A percentile compares a stretch with the other conserved stretches of the same genome.
These are phyloP conservation scores for Cytospora piceicola DNA, from an alignment of 2,329 filamentous ascomycete genomes.

Conservation along the genomic window DNA sequence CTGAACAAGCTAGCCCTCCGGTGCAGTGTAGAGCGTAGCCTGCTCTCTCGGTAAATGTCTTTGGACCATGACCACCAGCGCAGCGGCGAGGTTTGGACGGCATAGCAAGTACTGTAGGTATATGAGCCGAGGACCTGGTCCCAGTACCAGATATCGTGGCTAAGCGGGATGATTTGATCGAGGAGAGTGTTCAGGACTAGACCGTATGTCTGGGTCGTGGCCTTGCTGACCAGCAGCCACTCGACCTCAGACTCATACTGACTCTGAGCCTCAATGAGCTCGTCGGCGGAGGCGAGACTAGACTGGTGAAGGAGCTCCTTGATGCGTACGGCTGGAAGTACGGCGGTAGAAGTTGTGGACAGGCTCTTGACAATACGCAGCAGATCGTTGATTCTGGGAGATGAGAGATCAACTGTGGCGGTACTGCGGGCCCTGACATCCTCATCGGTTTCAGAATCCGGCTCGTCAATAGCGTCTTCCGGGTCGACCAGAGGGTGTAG, in stretches of 20 bases:
- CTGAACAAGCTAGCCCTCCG: conserved; percentile 30
- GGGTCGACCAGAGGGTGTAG: conserved; percentile 50
- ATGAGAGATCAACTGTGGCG: conserved; percentile 49
- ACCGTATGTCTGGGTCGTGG: conserved; percentile 88
- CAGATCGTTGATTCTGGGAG: conserved; percentile 62
- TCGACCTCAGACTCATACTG: conserved; percentile 78
- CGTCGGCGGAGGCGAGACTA: conserved; percentile 52
- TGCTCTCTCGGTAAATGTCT: conserved; percentile 70
- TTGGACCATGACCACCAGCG: conserved; percentile 73
- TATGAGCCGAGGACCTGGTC: conserved; percentile 83
- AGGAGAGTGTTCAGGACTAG: conserved; percentile 76
- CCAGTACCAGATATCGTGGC: conserved; percentile 94
- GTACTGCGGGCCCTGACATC: conserved; percentile 35
- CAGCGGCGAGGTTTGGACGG: conserved; percentile 80
- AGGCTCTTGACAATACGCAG: conserved; percentile 71
- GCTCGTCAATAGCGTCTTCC: conserved; percentile 39
- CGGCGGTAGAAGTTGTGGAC: conserved; percentile 67
- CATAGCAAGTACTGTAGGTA: conserved; percentile 78
- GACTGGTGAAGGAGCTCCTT: conserved; percentile 66
- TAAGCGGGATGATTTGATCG: conserved; percentile 80
- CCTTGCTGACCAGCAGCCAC: conserved; percentile 90
- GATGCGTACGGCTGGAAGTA: conserved; percentile 65
- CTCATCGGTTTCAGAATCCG: conserved; percentile 30
- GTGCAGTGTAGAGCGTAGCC: conserved; percentile 44
- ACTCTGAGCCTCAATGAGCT: conserved; percentile 43